These are phyloP conservation scores for Collybia mongolica DNA, from an alignment of 768 basidiomycete species.

Conservation along the genomic window DNA sequence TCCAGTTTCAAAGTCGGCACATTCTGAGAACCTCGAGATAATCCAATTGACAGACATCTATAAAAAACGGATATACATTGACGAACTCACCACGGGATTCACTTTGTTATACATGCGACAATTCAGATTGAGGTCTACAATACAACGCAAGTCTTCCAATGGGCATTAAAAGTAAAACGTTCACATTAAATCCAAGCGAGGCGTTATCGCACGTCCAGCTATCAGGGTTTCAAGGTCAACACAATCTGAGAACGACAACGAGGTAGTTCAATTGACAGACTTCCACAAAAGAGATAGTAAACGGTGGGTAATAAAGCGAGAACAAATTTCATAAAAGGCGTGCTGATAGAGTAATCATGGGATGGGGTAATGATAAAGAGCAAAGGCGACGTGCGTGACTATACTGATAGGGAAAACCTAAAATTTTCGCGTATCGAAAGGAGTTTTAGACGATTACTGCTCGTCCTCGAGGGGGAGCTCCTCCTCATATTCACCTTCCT, in stretches of 20 bases:
- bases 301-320: conserved; percentile 14
- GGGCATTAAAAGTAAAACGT: too few species aligned
- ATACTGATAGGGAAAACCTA: conserved; percentile 11
- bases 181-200: too few species aligned
- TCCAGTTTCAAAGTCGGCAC: too few species aligned
- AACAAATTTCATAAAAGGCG: conserved; percentile 33
- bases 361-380: conserved; percentile 12
- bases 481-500: conserved; percentile 89
- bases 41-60: conserved; percentile 29
- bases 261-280: conserved; percentile 22
- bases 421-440: conserved; percentile 16
- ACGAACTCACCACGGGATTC: too few species aligned
- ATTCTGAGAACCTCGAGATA: neutral
- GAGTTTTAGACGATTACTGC: conserved; percentile 26
- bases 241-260: too few species aligned
- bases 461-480: conserved; percentile 65
- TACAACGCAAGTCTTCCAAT: too few species aligned
- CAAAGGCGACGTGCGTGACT: conserved; percentile 15
- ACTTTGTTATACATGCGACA: too few species aligned
- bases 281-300: conserved; percentile 28
- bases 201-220: too few species aligned
- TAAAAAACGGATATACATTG: conserved; percentile 13
- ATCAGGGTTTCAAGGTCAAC: too few species aligned
- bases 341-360: conserved; percentile 32
- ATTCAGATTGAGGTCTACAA: too few species aligned